Percentiles rank a stretch among this genome's conserved stretches.
Evolutionary conservation across 257 asterid genomes (phyloP).

Genomic region (Scutellaria minor): DNA sequence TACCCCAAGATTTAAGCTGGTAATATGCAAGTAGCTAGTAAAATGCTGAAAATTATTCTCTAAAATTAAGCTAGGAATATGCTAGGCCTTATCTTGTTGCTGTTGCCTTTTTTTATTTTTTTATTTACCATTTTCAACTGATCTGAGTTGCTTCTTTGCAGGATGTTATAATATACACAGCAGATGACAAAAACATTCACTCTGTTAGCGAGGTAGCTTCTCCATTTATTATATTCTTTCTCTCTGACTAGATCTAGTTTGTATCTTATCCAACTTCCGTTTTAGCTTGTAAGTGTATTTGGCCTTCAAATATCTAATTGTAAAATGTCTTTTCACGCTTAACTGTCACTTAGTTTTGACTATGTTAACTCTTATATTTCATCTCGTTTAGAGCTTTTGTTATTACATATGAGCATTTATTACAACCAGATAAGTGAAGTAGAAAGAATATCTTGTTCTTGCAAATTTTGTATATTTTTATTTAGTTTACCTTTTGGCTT

Average conservation of each 20-base stretch:
- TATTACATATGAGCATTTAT: too few species aligned
- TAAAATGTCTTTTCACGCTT: neutral
- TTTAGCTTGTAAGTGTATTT: conserved; percentile 1
- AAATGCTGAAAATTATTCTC: too few species aligned
- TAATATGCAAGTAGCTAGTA: too few species aligned
- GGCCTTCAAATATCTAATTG: neutral
- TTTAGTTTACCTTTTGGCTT: conserved; percentile 5
- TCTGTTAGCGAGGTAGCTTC: conserved; percentile 77
- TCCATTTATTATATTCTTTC: conserved; percentile 20
- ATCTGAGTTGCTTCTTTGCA: conserved; percentile 40
- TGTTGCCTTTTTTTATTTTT: neutral
- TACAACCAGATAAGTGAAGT: conserved; percentile 52
- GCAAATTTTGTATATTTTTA: neutral
- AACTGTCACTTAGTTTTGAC: neutral
- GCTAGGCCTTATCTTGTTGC: neutral
- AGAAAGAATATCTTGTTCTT: conserved; percentile 39
- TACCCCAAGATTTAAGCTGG: too few species aligned
- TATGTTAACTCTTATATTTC: neutral
- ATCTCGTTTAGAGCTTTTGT: too few species aligned
- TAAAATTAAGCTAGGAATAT: too few species aligned
- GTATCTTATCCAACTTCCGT: neutral
- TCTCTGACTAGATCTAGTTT: conserved; percentile 11
- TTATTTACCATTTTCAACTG: conserved; percentile 28
- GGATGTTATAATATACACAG: conserved; percentile 91
- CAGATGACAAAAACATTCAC: conserved; percentile 74